phyloP scores from a whole-genome alignment of 163 green algal genomes.

The Scenedesmus sp. region DNA sequence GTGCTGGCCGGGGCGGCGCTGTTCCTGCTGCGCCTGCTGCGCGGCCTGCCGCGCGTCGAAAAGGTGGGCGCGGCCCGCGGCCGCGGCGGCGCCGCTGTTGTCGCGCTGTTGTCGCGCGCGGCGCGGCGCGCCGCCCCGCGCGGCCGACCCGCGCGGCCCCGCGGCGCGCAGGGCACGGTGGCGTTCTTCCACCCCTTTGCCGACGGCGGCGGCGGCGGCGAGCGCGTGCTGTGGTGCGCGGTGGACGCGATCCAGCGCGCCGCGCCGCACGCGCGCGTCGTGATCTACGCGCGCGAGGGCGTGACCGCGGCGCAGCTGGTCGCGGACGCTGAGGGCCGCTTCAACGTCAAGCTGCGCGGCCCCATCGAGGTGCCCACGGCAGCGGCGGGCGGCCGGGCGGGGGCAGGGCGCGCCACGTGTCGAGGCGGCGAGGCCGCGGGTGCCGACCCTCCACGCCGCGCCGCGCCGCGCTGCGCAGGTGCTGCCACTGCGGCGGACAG shows the following conservation, averaged over 20 bases:
- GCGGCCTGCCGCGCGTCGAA: not conserved
- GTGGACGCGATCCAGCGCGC: constrained; percentile 74
- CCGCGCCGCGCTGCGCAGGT: constrained; percentile 60
- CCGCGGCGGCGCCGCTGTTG: not conserved
- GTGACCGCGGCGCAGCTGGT: constrained; percentile 59
- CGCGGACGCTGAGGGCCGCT: constrained; percentile 60
- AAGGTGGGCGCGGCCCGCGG: constrained; percentile 8
- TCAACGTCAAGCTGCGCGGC: constrained; percentile 58
- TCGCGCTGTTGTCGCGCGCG: not conserved
- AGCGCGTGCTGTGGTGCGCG: constrained; percentile 94
- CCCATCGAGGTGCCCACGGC: constrained; percentile 45
- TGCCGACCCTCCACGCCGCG: too few relatives aligned
- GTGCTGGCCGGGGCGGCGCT: not conserved
- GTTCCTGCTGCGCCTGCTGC: not conserved
- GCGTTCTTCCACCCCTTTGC: constrained; percentile 97
- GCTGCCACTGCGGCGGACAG: constrained; percentile 61
- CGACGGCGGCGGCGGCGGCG: constrained; percentile 91
- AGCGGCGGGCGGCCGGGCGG: too few relatives aligned
- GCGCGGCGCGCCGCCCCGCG: not conserved
- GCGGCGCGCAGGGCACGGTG: constrained; percentile 55
- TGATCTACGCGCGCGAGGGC: constrained; percentile 77
- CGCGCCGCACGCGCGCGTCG: constrained; percentile 61
- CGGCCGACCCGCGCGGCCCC: not conserved
- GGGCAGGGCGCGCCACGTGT: too few relatives aligned
- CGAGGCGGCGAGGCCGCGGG: too few relatives aligned